Evolutionary conservation across 75 land plant species (phyloP).

Genomic region (Sequoia sempervirens): DNA sequence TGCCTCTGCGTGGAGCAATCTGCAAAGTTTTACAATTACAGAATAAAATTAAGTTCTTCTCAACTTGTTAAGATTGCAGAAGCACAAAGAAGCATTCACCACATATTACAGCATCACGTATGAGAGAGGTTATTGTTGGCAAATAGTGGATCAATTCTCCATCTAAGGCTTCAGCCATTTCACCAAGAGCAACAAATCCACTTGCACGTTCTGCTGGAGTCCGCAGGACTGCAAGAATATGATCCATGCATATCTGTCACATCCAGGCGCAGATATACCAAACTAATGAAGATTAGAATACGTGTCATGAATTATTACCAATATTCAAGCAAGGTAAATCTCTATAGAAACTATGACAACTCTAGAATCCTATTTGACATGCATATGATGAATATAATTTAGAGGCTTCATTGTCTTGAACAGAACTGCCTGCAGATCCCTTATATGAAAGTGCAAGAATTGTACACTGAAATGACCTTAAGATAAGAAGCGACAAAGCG

Average conservation of each 20-base stretch:
- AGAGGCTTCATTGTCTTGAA: neutral
- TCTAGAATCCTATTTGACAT: neutral
- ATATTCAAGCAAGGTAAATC: neutral
- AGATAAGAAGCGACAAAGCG: constrained; percentile 95
- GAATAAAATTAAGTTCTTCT: neutral
- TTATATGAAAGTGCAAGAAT: neutral
- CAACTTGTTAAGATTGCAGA: neutral
- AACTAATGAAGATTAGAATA: neutral
- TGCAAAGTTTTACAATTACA: constrained; percentile 16
- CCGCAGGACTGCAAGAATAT: constrained; percentile 79
- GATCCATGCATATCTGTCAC: constrained; percentile 94
- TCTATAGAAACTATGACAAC: neutral
- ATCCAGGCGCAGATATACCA: neutral
- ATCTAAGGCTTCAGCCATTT: constrained; percentile 99
- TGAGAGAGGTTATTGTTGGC: constrained; percentile 72
- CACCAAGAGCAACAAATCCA: constrained; percentile 96
- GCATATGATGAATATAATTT: neutral
- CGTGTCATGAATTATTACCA: neutral
- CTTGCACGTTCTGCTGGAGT: constrained; percentile 88
- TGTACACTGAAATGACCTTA: constrained; percentile 43
- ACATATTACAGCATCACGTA: constrained; percentile 83
- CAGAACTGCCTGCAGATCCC: neutral
- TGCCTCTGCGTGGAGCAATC: constrained; percentile 91
- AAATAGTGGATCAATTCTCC: constrained; percentile 74
- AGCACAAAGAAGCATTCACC: neutral